Evolutionary conservation across 2,329 filamentous ascomycete species (phyloP), one percentile per base, ranked within the genome.

Genomic region (Aspergillus vadensis): DNA sequence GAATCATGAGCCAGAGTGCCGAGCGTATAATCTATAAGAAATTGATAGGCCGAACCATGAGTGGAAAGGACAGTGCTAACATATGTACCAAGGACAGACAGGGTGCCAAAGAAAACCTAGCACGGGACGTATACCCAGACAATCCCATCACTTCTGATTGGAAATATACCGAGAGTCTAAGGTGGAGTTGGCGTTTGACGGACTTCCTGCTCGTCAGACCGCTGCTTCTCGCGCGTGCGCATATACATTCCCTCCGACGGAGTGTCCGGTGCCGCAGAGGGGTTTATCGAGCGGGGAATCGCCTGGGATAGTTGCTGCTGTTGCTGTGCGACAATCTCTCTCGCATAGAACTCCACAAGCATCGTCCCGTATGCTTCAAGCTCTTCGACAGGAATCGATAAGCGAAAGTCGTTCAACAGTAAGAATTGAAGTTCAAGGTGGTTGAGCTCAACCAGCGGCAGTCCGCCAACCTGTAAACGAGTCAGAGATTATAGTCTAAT

Each of bases 281-380:
- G 56, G 14, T 65, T 59, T 1, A 70, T 65, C 9, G 66, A 38
- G 19, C 66, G 62, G 43, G 71, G 66, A 3, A 68, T 54, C 15
- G 60, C 65, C 30, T 67, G 65, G 15, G 64, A 59, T 19, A 64
- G 63, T 12, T 65, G 65, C 17, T 70, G 69, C 25, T 71, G 70
- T 30, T 85, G 81, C 64, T 89, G 87, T 25, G 86, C 82, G 25
- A 97, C 86, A 15, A 97, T 89, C 75, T 99, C 95, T 57, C 94
- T 85, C 0, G 92, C 94, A 72, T 98, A 99, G 72, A 98, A 99
- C 72, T 98, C 94, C 15, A 99, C 95, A 12, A 99, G 83, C 94
- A 98, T 98, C 1, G 95, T 99, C 5, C 92, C 95, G 70, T 99
- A 99, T 0, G 92, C 92, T 76, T 99, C 95, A 61, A 99, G 86